phyloP scores from a whole-genome alignment of 2,329 filamentous ascomycete species.

The Penicillium sp. region DNA sequence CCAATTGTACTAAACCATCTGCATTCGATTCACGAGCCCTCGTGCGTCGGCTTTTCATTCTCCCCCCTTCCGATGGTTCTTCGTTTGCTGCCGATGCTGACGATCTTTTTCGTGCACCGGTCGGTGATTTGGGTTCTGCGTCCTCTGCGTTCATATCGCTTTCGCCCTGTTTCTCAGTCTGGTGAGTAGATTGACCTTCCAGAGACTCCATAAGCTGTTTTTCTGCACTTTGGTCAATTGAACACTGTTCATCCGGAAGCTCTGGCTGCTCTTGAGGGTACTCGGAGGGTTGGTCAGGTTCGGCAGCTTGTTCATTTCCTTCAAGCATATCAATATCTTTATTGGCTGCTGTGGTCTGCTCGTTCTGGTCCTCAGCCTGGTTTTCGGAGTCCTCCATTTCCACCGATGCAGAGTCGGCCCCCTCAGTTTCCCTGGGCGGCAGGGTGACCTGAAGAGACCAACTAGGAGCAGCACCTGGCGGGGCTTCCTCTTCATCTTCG shows the following conservation, averaged over 20 bases:
- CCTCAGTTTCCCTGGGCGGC: conserved; percentile 32
- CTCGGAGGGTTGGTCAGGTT: neutral
- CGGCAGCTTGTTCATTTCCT: conserved; percentile 1
- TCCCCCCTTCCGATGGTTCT: conserved; percentile 57
- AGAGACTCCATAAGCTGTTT: conserved; percentile 39
- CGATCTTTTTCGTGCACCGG: conserved; percentile 57
- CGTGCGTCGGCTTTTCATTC: conserved; percentile 61
- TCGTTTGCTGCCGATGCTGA: conserved; percentile 60
- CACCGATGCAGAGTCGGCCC: conserved; percentile 14
- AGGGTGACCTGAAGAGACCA: conserved; percentile 44
- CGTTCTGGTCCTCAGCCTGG: conserved; percentile 7
- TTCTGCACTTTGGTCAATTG: conserved; percentile 37
- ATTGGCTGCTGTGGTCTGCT: conserved; percentile 6
- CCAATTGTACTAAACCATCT: conserved; percentile 46
- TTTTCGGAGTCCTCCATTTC: conserved; percentile 18
- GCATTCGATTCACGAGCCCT: conserved; percentile 59
- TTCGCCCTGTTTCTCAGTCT: conserved; percentile 18
- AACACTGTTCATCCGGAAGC: conserved; percentile 32
- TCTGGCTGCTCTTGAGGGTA: conserved; percentile 17
- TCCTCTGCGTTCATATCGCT: conserved; percentile 28
- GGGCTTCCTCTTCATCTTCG: conserved; percentile 40
- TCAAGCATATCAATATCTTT: conserved; percentile 19
- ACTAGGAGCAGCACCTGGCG: conserved; percentile 32
- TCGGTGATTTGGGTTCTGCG: conserved; percentile 35
- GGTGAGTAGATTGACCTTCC: conserved; percentile 30